These are phyloP conservation scores for Ceratocystis alfenasii DNA, from an alignment of 2,329 filamentous ascomycete genomes.

Conservation along the genomic window DNA sequence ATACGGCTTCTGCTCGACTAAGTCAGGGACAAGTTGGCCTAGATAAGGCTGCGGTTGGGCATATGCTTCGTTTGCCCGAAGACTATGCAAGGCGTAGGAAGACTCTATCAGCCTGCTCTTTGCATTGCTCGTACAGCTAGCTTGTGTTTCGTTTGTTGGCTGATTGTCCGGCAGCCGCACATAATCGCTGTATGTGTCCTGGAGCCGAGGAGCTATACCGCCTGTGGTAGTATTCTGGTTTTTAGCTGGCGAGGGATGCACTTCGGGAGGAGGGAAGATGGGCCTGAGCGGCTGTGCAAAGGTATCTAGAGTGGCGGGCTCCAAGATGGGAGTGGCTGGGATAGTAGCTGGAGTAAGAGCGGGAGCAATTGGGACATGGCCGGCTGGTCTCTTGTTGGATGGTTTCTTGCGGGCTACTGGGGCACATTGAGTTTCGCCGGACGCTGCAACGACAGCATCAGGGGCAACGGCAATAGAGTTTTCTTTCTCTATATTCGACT, in stretches of 20 bases:
- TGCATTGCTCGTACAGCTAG: background rate
- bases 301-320: background rate
- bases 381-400: background rate
- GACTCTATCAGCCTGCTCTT: background rate
- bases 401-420: background rate
- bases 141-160: background rate
- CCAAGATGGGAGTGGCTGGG: background rate
- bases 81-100: background rate
- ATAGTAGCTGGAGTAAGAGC: background rate
- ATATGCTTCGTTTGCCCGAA: background rate
- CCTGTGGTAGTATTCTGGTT: background rate
- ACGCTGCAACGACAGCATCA: background rate
- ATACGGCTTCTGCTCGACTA: background rate
- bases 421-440: background rate
- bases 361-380: background rate
- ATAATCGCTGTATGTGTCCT: background rate
- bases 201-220: background rate
- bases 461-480: no score
- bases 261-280: background rate
- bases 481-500: no score
- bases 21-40: background rate
- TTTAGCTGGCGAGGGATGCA: background rate
- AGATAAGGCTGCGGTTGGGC: background rate
- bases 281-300: background rate
- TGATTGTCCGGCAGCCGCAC: background rate